These are phyloP conservation scores for Cutaneotrichosporon arboriforme DNA, from an alignment of 1,284 basidiomycete species.

Conservation along the genomic window DNA sequence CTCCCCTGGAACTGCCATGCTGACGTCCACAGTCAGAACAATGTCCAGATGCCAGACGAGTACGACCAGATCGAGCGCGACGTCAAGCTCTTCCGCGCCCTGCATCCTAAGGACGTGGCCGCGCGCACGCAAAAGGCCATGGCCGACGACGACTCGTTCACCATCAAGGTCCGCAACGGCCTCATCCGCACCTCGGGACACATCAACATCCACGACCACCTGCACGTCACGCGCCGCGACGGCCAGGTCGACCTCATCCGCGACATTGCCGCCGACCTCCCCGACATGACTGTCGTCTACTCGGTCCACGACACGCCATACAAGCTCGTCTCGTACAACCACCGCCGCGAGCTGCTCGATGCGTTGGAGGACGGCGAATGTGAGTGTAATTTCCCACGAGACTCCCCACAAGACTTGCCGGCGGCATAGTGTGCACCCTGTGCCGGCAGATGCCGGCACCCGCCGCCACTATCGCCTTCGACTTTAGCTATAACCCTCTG, in stretches of 20 bases:
- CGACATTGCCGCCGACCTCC: conserved; percentile 33
- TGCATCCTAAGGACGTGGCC: conserved; percentile 58
- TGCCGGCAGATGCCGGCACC: too few relatives aligned
- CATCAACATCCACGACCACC: conserved; percentile 19
- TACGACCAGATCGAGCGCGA: conserved; percentile 44
- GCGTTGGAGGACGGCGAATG: conserved; percentile 49
- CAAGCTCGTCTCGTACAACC: conserved; percentile 50
- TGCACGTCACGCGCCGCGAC: conserved; percentile 29
- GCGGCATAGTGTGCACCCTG: too few relatives aligned
- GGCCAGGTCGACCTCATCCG: conserved; percentile 39
- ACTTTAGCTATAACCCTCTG: too few relatives aligned
- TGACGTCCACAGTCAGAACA: conserved; percentile 42
- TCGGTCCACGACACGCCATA: conserved; percentile 50
- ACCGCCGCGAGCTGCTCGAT: conserved; percentile 48
- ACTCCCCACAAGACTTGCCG: too few relatives aligned
- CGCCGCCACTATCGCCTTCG: conserved; percentile 33
- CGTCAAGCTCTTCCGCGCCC: conserved; percentile 34
- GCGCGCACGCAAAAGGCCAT: conserved; percentile 51
- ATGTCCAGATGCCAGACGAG: conserved; percentile 50
- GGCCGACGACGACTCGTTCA: conserved; percentile 18
- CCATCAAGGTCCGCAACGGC: conserved; percentile 19
- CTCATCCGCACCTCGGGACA: not conserved
- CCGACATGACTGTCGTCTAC: conserved; percentile 38
- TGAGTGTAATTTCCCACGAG: not conserved
- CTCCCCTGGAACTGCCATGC: too few relatives aligned